Conservation (phyloP, 2,329 filamentous ascomycete species). For the Periconia macrospinosa region DNA sequence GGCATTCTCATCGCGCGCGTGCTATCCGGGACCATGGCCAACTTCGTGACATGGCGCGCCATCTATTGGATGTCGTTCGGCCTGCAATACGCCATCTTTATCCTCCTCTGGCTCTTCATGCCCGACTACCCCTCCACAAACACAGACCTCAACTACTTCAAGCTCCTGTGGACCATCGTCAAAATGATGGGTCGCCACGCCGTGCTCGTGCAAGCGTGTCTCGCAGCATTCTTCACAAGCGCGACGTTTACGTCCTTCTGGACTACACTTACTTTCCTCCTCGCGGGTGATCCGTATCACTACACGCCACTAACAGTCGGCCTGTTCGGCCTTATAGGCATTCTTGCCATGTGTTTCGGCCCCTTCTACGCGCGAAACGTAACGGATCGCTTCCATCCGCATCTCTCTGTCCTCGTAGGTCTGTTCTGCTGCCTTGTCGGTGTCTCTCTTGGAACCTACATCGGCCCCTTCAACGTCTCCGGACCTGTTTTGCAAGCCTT, state of each 20-base stretch:
- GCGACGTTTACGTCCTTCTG: constrained; percentile 69
- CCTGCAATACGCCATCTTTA: constrained; percentile 68
- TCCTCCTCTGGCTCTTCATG: constrained; percentile 71
- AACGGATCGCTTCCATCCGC: constrained; percentile 70
- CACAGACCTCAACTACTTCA: constrained; percentile 66
- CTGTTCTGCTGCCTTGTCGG: constrained; percentile 62
- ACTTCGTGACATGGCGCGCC: constrained; percentile 73
- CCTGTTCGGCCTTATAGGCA: constrained; percentile 76
- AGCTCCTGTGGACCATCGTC: constrained; percentile 66
- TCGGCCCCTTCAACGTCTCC: constrained; percentile 65
- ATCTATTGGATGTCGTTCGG: constrained; percentile 79
- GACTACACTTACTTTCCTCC: constrained; percentile 79
- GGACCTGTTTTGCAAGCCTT: constrained; percentile 75
- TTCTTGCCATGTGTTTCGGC: constrained; percentile 67
- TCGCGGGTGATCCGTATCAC: constrained; percentile 69
- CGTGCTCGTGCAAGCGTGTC: constrained; percentile 68
- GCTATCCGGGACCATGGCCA: constrained; percentile 72
- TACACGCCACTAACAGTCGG: constrained; percentile 72
- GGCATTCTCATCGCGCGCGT: constrained; percentile 77
- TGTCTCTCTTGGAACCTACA: constrained; percentile 69
- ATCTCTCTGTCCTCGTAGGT: constrained; percentile 68
- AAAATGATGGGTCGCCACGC: constrained; percentile 67
- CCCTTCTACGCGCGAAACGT: constrained; percentile 71
- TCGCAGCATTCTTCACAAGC: constrained; percentile 65
- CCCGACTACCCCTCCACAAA: constrained; percentile 80